Base-by-base conservation (phyloP, 805 yeast species). In the Saccharomycopsis sp. region DNA sequence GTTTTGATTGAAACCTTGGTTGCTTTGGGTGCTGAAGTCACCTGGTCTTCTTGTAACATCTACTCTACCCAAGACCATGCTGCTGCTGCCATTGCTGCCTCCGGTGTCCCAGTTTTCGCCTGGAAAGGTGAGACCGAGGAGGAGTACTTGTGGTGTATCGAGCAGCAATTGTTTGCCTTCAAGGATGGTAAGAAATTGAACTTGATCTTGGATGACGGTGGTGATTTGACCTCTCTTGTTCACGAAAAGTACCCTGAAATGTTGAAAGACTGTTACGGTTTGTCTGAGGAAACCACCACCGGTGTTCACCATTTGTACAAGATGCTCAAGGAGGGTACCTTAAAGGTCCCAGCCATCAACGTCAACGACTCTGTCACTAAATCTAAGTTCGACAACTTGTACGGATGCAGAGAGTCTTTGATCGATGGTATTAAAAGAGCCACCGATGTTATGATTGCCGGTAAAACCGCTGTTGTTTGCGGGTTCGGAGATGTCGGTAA, bases 41-140 rank as follows among this genome's bases (percentile, higher is more conserved):
- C 99, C 72, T 93, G 99, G 99, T 84, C 97, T 65, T 90, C 97
- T 54, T 93, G 99, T 85, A 93, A 93, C 96, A 93, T 93, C 71
- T 93, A 89, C 87, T 92, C 98, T 69, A 93, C 99, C 67, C 99
- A 93, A 82, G 99, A 93, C 80, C 98, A 93, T 76, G 98, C 98
- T 69, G 98, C 99, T 70, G 97, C 99, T 72, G 98, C 98, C 70
- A 94, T 93, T 76, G 99, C 99, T 69, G 99, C 98, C 68, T 77
- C 97, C 67, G 99, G 99, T 80, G 96, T 93, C 62, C 98, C 99
- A 73, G 99, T 93, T 67, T 93, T 90, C 69, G 99, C 99, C 71
- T 93, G 99, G 99, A 93, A 93, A 85, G 98, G 99, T 76, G 98
- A 93, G 85, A 90, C 98, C 77, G 99, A 93, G 79, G 98, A 93